Evolutionary conservation across 164 flowering plant species (phyloP).

Genomic region (Aristolochia fimbriata): DNA sequence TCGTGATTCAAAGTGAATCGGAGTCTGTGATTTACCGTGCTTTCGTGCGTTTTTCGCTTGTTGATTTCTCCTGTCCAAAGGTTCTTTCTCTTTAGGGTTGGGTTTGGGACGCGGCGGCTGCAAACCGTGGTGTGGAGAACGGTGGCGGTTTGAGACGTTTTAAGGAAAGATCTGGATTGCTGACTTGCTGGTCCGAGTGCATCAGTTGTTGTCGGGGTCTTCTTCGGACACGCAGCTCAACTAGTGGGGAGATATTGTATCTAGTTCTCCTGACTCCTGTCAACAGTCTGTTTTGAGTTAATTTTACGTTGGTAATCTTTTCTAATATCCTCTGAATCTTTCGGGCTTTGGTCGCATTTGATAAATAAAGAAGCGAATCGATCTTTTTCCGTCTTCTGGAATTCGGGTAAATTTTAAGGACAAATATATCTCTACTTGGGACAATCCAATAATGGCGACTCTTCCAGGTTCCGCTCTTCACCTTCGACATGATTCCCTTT

Average conservation of each 20-base stretch:
- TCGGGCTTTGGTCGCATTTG: too few relatives aligned
- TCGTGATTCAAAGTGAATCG: too few relatives aligned
- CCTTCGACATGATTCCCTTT: constrained; percentile 14
- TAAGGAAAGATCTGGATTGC: too few relatives aligned
- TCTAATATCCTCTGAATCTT: background rate
- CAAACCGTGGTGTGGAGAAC: too few relatives aligned
- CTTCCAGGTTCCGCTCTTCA: constrained; percentile 26
- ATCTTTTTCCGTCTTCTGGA: background rate
- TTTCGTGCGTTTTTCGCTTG: too few relatives aligned
- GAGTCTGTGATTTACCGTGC: too few relatives aligned
- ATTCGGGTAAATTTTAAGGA: background rate
- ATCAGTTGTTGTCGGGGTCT: background rate
- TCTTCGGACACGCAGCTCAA: background rate
- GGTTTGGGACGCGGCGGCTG: too few relatives aligned
- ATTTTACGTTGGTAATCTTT: background rate
- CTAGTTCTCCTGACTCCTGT: background rate
- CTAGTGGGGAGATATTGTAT: background rate
- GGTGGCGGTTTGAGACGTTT: too few relatives aligned
- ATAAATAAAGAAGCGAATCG: too few relatives aligned
- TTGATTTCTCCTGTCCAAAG: too few relatives aligned
- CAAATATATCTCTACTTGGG: background rate
- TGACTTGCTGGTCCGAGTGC: background rate
- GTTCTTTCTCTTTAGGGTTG: too few relatives aligned
- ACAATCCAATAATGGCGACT: constrained; percentile 27
- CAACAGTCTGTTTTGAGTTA: background rate